Evolutionary conservation across 441 rosid species (phyloP), one percentile per base, ranked within the genome.

Genomic region (Dalechampia spathulata): DNA sequence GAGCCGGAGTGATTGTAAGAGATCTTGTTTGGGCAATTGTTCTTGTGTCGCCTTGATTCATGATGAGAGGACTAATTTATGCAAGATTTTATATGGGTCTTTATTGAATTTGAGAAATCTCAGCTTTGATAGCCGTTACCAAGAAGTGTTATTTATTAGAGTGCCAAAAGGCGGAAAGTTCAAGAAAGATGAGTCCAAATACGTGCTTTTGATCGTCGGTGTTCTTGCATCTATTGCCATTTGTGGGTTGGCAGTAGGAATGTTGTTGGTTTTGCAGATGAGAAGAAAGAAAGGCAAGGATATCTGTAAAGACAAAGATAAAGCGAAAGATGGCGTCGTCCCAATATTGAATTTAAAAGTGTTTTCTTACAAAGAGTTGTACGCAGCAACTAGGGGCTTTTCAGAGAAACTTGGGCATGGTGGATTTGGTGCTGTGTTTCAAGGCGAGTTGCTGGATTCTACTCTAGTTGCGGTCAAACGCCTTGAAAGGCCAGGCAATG

Each of bases 391-490:
- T 28, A 55, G 50, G 53, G 89, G 84, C 13, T 83, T 88, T 72
- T 80, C 91, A 0, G 82, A 81, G 47, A 85, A 85, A 73, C 78
- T 88, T 1, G 96, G 96, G 22, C 91, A 88, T 3, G 96, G 94
- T 19, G 94, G 96, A 42, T 88, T 88, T 13, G 96, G 96, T 3
- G 86, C 85, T 0, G 96, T 85, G 50, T 88, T 88, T 60, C 75
- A 73, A 52, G 94, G 94, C 0, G 78, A 76, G 54, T 71, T 87
- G 51, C 64, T 67, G 0, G 90, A 81, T 77, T 79, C 97, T 49
- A 74, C 77, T 30, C 58, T 15, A 1, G 72, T 90, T 23, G 95
- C 97, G 0, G 93, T 90, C 57, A 90, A 90, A 70, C 90, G 92
- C 65, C 83, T 90, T 1, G 90, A 90, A 52, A 82, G 90, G 78